Conservation (phyloP, 2,329 filamentous ascomycete genomes). For the Elsinoe arachidis region DNA sequence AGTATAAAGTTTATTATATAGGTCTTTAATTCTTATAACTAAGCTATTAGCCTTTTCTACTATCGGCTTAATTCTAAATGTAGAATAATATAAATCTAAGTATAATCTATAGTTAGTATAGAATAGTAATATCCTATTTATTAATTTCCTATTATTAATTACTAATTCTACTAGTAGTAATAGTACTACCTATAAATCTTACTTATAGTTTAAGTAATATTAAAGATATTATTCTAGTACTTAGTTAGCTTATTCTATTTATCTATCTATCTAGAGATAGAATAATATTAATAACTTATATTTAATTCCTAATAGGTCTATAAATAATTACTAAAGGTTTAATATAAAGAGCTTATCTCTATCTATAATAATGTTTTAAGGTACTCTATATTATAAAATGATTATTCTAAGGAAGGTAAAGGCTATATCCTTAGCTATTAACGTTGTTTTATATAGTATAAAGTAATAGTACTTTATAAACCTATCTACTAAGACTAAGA, state of each 20-base stretch:
- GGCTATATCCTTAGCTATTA: too few relatives aligned
- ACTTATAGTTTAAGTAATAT: too few relatives aligned
- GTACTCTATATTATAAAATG: too few relatives aligned
- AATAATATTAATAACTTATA: too few relatives aligned
- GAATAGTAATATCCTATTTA: conserved; percentile 1
- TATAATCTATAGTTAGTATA: conserved; percentile 7
- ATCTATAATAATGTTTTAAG: too few relatives aligned
- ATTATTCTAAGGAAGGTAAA: too few relatives aligned
- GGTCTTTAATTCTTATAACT: neutral
- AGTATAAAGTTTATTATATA: conserved; percentile 8
- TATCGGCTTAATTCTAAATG: conserved; percentile 6
- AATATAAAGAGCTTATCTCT: conserved; percentile 14
- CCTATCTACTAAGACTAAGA: neutral
- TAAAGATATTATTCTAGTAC: conserved; percentile 16
- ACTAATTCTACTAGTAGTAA: conserved; percentile 8
- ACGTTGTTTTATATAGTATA: too few relatives aligned
- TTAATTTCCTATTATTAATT: conserved; percentile 15
- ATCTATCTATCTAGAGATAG: conserved; percentile 15
- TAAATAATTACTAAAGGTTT: conserved; percentile 14
- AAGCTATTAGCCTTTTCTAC: conserved; percentile 7
- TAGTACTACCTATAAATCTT: conserved; percentile 10
- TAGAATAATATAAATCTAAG: neutral
- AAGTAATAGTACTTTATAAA: too few relatives aligned
- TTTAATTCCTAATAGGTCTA: conserved; percentile 7
- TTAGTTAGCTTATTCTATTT: conserved; percentile 15